These are phyloP conservation scores for Vanderwaltozyma tropicalis DNA, from an alignment of 805 yeast species.

Conservation along the genomic window DNA sequence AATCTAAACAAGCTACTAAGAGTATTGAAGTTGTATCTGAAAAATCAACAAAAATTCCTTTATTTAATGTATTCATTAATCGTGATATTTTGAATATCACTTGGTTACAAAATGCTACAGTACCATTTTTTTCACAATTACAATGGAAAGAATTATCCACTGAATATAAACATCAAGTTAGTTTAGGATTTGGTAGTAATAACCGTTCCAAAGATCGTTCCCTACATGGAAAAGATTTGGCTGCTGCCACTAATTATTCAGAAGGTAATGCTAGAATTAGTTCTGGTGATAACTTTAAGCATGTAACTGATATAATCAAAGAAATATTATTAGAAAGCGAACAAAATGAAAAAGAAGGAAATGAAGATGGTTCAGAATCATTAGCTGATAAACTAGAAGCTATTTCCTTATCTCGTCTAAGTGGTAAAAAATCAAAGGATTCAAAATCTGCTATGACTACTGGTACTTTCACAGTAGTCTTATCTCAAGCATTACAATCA, in stretches of 20 bases:
- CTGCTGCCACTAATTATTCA: slow-evolving; percentile 45
- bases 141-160: slow-evolving; percentile 37
- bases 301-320: slow-evolving; percentile 36
- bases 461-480: slow-evolving; percentile 73
- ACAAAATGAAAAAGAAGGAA: slow-evolving; percentile 35
- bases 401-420: slow-evolving; percentile 7
- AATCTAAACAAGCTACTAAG: slow-evolving; percentile 44
- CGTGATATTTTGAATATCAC: slow-evolving; percentile 34
- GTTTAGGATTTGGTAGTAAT: slow-evolving; percentile 9
- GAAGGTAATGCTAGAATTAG: slow-evolving; percentile 53
- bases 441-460: slow-evolving; percentile 42
- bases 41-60: slow-evolving; percentile 16
- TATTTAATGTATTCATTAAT: slow-evolving; percentile 26
- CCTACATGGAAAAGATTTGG: slow-evolving; percentile 33
- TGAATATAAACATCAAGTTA: slow-evolving; percentile 32
- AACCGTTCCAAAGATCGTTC: slow-evolving; percentile 11
- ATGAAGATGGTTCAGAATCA: slow-evolving; percentile 36
- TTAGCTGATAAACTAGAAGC: slow-evolving; percentile 40
- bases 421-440: slow-evolving; percentile 19
- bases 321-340: slow-evolving; percentile 33
- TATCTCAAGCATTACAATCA: slow-evolving; percentile 79
- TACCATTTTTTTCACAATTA: slow-evolving; percentile 48
- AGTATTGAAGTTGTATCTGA: slow-evolving; percentile 41
- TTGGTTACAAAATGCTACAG: slow-evolving; percentile 54
- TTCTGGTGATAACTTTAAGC: slow-evolving; percentile 53